Evolutionary conservation across 768 basidiomycete genomes (phyloP), one percentile per base, ranked within the genome.

Genomic region (Boletus huronensis): DNA sequence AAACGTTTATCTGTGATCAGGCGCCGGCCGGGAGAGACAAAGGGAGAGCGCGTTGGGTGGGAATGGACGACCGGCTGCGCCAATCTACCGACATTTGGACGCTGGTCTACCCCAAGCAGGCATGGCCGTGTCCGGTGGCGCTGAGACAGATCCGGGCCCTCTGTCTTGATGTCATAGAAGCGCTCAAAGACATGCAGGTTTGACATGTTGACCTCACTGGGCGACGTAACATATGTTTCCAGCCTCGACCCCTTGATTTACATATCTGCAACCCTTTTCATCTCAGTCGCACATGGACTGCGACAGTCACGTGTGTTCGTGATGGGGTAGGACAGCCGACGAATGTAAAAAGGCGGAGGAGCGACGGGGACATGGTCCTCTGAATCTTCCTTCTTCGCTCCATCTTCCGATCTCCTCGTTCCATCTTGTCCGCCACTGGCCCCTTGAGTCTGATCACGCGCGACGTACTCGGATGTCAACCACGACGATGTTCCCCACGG

Each of bases 341-440:
- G 13, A 26, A 16, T 19, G 59, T 60, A 60, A 60, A 60, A 60
- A 45, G 49, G 41, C 36, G 54, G n/a, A 2, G 42, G 51, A 38
- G 28, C 36, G 21, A 38, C 32, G 53, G 32, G 29, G 16, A 41
- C 17, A 34, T 35, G 53, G 48, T 13, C 41, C 39, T 54, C 39
- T 46, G 45, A 48, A 50, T 48, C 53, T 64, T 56, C 62, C 59
- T 57, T 67, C 59, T 58, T 67, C 49, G 61, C 39, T 47, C 40
- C 64, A 48, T 61, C 59, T 51, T 50, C 55, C 31, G 60, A 55
- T 54, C 42, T 43, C 29, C 47, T 28, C 52, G 19, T 48, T 23
- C 31, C 39, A 41, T 54, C 49, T 53, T 52, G 25, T 29, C 32
- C 41, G 39, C 29, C 26, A 43, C 23, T 49, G 17, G 8, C 35